phyloP scores from a whole-genome alignment of 2,329 filamentous ascomycete species.

The Microsporum audouinii region DNA sequence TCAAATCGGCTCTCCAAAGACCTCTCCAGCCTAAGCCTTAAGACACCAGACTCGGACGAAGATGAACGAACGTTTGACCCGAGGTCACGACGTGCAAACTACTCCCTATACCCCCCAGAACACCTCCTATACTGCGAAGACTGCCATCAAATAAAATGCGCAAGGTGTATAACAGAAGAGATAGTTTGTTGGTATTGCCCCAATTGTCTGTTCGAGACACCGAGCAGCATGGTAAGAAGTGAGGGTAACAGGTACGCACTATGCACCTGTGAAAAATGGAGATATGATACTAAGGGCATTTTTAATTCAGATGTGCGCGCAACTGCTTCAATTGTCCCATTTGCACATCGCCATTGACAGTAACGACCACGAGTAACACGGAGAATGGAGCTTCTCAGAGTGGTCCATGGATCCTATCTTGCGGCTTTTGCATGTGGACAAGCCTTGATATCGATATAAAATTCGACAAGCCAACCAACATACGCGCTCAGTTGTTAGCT shows the following conservation, averaged over 20 bases:
- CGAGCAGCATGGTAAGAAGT: slow-evolving; percentile 79
- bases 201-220: slow-evolving; percentile 89
- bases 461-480: slow-evolving; percentile 79
- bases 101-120: slow-evolving; percentile 84
- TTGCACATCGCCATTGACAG: slow-evolving; percentile 68
- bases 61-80: slow-evolving; percentile 79
- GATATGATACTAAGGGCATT: background rate
- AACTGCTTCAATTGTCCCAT: slow-evolving; percentile 94
- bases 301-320: slow-evolving; percentile 60
- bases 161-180: slow-evolving; percentile 83
- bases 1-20: slow-evolving; percentile 15
- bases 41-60: slow-evolving; percentile 45
- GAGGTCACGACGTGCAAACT: slow-evolving; percentile 70
- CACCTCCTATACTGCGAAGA: slow-evolving; percentile 94
- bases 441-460: slow-evolving; percentile 80
- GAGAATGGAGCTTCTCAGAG: slow-evolving; percentile 30
- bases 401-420: slow-evolving; percentile 66
- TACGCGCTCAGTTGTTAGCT: slow-evolving; percentile 66
- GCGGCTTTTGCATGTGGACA: slow-evolving; percentile 87
- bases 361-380: slow-evolving; percentile 56
- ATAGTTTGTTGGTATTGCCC: slow-evolving; percentile 93
- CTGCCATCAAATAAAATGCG: slow-evolving; percentile 90
- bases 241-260: slow-evolving; percentile 73
- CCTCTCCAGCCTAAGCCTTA: slow-evolving; percentile 13
- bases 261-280: background rate